Percentiles rank a stretch among this genome's conserved stretches.
These are phyloP conservation scores for Friedmanniomyces endolithicus DNA, from an alignment of 495 filamentous ascomycete genomes.

Conservation along the genomic window DNA sequence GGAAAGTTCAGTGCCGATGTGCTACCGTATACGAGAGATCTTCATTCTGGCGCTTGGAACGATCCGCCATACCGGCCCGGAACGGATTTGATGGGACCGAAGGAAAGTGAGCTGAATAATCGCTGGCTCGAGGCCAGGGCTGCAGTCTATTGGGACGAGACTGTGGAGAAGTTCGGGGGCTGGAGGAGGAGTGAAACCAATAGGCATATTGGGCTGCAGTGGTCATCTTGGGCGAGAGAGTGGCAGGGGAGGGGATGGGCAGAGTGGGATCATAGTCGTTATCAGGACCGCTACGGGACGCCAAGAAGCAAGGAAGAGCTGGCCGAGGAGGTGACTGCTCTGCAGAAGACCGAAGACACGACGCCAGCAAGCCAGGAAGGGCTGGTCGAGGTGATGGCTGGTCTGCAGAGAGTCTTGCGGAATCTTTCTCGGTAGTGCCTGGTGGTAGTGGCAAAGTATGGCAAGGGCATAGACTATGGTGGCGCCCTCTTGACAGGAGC, in stretches of 20 bases:
- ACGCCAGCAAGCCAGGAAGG: too few relatives aligned
- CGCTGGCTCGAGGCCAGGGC: neutral
- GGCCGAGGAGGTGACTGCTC: neutral
- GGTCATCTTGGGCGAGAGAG: neutral
- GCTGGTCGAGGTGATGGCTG: too few relatives aligned
- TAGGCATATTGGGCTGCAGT: too few relatives aligned
- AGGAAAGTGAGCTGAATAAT: neutral
- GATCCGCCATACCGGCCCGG: neutral
- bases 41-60: neutral
- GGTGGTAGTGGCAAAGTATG: too few relatives aligned
- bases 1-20: neutral
- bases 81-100: neutral
- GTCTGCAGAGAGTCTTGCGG: too few relatives aligned
- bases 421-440: too few relatives aligned
- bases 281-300: neutral
- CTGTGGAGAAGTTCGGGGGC: neutral
- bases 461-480: too few relatives aligned
- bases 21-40: neutral
- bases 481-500: too few relatives aligned
- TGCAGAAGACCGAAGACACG: too few relatives aligned
- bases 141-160: neutral
- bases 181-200: too few relatives aligned
- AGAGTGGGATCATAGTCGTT: neutral
- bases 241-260: neutral
- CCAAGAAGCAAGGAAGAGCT: neutral